phyloP scores from a whole-genome alignment of 805 yeast species.

The Yarrowia alimentaria region DNA sequence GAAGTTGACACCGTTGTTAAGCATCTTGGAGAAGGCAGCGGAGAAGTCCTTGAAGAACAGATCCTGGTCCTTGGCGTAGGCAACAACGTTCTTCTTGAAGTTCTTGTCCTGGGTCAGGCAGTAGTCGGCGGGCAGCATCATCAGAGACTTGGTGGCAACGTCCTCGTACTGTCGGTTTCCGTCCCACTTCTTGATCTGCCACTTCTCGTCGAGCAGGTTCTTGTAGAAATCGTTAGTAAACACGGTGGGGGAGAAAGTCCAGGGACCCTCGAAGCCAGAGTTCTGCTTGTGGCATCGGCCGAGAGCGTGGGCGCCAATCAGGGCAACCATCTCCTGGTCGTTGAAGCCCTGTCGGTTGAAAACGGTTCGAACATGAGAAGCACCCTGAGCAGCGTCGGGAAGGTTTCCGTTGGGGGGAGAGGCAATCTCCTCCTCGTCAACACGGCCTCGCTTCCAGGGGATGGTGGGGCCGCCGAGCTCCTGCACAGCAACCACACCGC shows the following conservation, averaged over 20 bases:
- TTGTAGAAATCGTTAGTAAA: slow-evolving; percentile 69
- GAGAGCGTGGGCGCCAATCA: slow-evolving; percentile 73
- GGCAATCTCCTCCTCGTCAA: slow-evolving; percentile 50
- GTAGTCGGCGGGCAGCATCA: slow-evolving; percentile 80
- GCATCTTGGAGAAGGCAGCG: slow-evolving; percentile 57
- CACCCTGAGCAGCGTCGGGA: slow-evolving; percentile 69
- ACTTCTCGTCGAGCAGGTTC: slow-evolving; percentile 53
- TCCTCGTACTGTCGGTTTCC: slow-evolving; percentile 64
- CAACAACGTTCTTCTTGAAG: slow-evolving; percentile 55
- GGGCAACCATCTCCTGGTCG: slow-evolving; percentile 70
- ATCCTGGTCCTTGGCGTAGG: slow-evolving; percentile 60
- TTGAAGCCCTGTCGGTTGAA: slow-evolving; percentile 65
- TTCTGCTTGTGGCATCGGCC: slow-evolving; percentile 67
- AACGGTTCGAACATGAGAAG: slow-evolving; percentile 60
- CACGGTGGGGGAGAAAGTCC: slow-evolving; percentile 74
- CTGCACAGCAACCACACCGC: slow-evolving; percentile 76
- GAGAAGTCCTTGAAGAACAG: slow-evolving; percentile 61
- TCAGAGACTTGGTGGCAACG: slow-evolving; percentile 53
- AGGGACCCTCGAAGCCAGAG: slow-evolving; percentile 75
- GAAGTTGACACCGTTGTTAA: slow-evolving; percentile 68
- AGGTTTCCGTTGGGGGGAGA: slow-evolving; percentile 67
- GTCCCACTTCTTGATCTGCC: slow-evolving; percentile 57
- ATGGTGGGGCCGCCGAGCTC: slow-evolving; percentile 75
- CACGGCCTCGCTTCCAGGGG: slow-evolving; percentile 77
- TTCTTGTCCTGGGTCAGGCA: slow-evolving; percentile 58